Evolutionary conservation across 345 rosid genomes (phyloP), one percentile per base, ranked within the genome.

Genomic region (Pistacia vera): DNA sequence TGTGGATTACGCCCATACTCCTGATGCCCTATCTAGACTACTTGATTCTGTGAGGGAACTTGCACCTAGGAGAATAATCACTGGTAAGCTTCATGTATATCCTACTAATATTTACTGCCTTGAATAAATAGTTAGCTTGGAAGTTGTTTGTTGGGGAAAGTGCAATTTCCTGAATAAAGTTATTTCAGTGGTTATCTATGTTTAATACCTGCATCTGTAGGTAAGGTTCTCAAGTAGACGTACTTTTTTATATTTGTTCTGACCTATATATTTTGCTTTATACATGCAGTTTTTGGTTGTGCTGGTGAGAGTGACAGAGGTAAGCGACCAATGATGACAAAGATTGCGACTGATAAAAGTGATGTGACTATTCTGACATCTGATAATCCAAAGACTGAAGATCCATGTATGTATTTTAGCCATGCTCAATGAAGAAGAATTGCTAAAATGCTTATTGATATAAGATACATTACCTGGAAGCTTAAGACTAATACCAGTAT

Each of bases 341-440:
- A 96, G 86, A 90, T 96, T 17, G 91, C 97, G 11, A 91, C 97
- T 0, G 93, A 93, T 41, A 96, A 90, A 90, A 96, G 98, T 60
- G 99, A 96, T 17, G 91, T 96, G 79, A 96, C 99, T 22, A 86
- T 96, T 74, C 81, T 96, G 79, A 96, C 99, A 75, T 93, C 95
- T 65, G 97, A 90, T 86, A 91, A 96, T 85, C 97, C 95, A 5
- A 86, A 80, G 87, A 87, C 63, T 77, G 98, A 96, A 91, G 98
- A 96, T 88, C 95, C 97, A 75, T 83, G 97, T 93, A 82, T 71
- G 93, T 83, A 61, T 57, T 13, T 59, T 73, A 36, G 44, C 77
- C 52, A 58, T 54, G 46, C 11, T 70, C 17, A 20, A 17, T 52
- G 61, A 11, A 25, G 46, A 63, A 57, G 36, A 33, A 62, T n/a